Percentiles rank a stretch among this genome's conserved stretches.
Conservation (phyloP, 192 early-diverging fungal genomes). For the Chytriomyces confervae region DNA sequence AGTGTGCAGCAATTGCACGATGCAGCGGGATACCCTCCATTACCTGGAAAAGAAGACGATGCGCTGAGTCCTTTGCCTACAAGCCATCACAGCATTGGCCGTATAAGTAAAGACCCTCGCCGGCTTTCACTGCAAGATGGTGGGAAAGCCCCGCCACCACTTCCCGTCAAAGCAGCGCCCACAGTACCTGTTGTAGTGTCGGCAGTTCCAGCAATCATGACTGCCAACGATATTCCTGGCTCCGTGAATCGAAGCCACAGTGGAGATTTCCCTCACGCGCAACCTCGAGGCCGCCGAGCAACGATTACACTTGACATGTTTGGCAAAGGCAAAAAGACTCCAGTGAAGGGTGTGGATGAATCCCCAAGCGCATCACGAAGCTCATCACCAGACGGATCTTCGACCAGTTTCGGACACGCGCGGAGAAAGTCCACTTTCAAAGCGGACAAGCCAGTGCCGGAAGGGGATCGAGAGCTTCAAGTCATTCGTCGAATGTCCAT, state of each 20-base stretch:
- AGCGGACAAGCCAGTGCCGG: background rate
- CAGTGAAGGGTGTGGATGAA: slow-evolving; percentile 5
- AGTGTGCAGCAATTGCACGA: background rate
- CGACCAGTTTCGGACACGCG: background rate
- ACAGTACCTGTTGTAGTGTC: background rate
- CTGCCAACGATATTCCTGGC: background rate
- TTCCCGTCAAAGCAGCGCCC: slow-evolving; percentile 16
- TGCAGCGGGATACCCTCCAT: background rate
- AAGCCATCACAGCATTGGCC: background rate
- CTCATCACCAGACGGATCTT: background rate
- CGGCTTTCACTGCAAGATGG: slow-evolving; percentile 24
- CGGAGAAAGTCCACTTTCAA: slow-evolving; percentile 19
- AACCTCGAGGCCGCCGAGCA: background rate
- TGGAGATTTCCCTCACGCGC: background rate
- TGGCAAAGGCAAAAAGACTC: background rate
- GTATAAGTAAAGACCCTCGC: background rate
- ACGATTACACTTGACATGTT: slow-evolving; percentile 18
- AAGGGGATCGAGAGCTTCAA: slow-evolving; percentile 33
- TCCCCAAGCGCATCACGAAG: slow-evolving; percentile 22
- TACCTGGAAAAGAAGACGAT: slow-evolving; percentile 6
- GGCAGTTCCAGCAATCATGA: background rate
- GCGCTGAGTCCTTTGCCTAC: background rate
- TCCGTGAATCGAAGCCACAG: background rate
- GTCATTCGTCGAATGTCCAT: slow-evolving; percentile 52
- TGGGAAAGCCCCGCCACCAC: slow-evolving; percentile 16